These are phyloP conservation scores for Globisporangium orthogonon DNA, from an alignment of 352 stramenopile genomes.

Conservation along the genomic window DNA sequence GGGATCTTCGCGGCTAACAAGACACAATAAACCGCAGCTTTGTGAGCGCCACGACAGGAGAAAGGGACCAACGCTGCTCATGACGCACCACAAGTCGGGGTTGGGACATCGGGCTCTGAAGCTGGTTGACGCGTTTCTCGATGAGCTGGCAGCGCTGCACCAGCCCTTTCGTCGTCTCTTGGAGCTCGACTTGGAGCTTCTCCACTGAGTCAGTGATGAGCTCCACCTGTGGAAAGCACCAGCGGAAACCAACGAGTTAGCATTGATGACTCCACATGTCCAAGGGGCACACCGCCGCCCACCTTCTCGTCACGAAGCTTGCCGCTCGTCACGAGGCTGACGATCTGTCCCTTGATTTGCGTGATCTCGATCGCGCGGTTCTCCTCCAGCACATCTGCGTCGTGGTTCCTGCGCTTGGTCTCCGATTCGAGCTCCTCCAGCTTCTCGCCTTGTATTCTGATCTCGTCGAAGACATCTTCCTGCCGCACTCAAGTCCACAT, in stretches of 20 bases:
- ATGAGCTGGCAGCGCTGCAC: slow-evolving; percentile 50
- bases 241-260: not conserved
- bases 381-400: slow-evolving; percentile 77
- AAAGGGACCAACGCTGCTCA: not conserved
- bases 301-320: slow-evolving; percentile 70
- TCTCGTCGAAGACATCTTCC: slow-evolving; percentile 64
- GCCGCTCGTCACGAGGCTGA: slow-evolving; percentile 51
- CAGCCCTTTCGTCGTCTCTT: slow-evolving; percentile 45
- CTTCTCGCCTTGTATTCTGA: slow-evolving; percentile 65
- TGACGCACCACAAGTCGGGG: slow-evolving; percentile 16
- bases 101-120: slow-evolving; percentile 39
- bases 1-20: slow-evolving; percentile 23
- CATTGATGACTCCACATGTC: not conserved
- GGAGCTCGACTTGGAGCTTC: slow-evolving; percentile 54
- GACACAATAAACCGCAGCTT: not conserved
- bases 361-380: slow-evolving; percentile 62
- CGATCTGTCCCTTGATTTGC: slow-evolving; percentile 68
- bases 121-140: slow-evolving; percentile 52
- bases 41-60: not conserved
- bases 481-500: not conserved
- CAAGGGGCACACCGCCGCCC: not conserved
- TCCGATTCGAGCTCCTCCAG: slow-evolving; percentile 71
- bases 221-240: slow-evolving; percentile 19
- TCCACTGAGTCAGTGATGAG: slow-evolving; percentile 50
- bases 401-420: slow-evolving; percentile 58